phyloP scores from a whole-genome alignment of 805 yeast species.

The Saturnispora hagleri region DNA sequence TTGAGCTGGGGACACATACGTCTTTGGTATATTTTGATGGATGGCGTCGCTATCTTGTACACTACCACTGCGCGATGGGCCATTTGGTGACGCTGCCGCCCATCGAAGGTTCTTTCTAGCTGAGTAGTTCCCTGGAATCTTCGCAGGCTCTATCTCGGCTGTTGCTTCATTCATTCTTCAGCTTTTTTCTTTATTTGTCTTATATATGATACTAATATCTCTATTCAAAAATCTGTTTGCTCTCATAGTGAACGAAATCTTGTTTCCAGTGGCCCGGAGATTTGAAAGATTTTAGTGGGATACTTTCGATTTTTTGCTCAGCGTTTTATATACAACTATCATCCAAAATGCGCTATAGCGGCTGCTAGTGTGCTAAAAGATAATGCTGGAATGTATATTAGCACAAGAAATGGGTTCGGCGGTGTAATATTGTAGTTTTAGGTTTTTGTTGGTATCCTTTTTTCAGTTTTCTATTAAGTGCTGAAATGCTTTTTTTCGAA shows the following conservation, averaged over 20 bases:
- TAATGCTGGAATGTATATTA: no score
- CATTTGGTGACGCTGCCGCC: conserved; percentile 25
- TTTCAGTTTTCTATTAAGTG: no score
- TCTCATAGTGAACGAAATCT: background rate
- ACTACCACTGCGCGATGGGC: conserved; percentile 9
- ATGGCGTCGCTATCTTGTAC: conserved; percentile 43
- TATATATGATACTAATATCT: background rate
- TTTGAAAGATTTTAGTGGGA: background rate
- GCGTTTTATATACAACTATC: background rate
- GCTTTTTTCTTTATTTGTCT: background rate
- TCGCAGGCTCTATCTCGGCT: conserved; percentile 35
- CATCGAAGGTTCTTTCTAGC: conserved; percentile 48
- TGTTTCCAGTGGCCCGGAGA: background rate
- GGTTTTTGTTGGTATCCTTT: no score
- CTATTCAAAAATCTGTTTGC: background rate
- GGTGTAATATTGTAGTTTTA: no score
- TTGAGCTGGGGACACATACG: conserved; percentile 83
- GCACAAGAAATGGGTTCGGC: no score
- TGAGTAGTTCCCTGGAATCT: conserved; percentile 41
- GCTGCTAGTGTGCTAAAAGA: no score
- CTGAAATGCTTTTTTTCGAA: no score
- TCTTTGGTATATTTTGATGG: conserved; percentile 51
- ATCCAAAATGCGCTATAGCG: no score
- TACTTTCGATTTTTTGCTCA: background rate
- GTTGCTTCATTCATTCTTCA: conserved; percentile 3